phyloP scores from a whole-genome alignment of 2,329 filamentous ascomycete genomes.

The Phialophora verrucosa region DNA sequence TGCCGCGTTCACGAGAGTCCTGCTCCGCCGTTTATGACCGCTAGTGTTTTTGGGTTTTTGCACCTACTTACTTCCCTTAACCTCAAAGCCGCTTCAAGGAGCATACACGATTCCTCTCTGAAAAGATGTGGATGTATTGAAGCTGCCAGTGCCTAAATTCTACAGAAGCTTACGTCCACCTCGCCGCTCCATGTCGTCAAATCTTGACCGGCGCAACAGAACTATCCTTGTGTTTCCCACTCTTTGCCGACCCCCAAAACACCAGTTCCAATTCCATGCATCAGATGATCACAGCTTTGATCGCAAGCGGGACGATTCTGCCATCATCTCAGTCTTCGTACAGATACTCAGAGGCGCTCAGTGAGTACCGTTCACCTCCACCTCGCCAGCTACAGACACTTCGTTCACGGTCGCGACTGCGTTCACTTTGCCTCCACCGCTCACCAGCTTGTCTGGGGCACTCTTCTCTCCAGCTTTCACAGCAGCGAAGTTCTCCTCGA shows the following conservation, averaged over 20 bases:
- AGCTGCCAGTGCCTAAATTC: neutral
- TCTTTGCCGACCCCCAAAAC: neutral
- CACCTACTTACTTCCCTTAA: neutral
- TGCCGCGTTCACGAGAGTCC: neutral
- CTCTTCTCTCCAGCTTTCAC: slow-evolving; percentile 21
- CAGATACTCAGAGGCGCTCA: slow-evolving; percentile 3
- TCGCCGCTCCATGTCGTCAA: neutral
- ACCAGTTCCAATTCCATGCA: slow-evolving; percentile 2
- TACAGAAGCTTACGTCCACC: neutral
- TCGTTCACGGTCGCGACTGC: slow-evolving; percentile 50
- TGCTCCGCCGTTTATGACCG: neutral
- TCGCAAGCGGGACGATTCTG: slow-evolving; percentile 10
- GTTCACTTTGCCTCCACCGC: slow-evolving; percentile 36
- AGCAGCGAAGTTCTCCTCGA: slow-evolving; percentile 38
- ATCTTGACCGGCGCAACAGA: neutral
- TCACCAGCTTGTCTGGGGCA: slow-evolving; percentile 14
- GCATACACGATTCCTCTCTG: neutral
- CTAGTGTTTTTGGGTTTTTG: neutral
- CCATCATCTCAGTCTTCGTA: slow-evolving; percentile 22
- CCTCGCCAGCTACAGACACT: slow-evolving; percentile 22
- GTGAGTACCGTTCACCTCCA: slow-evolving; percentile 27
- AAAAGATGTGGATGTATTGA: neutral
- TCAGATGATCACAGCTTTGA: slow-evolving; percentile 16
- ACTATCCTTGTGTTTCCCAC: neutral
- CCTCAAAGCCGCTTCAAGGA: neutral